Conservation (phyloP, 2,329 filamentous ascomycete species). For the Spiromastix sp. region DNA sequence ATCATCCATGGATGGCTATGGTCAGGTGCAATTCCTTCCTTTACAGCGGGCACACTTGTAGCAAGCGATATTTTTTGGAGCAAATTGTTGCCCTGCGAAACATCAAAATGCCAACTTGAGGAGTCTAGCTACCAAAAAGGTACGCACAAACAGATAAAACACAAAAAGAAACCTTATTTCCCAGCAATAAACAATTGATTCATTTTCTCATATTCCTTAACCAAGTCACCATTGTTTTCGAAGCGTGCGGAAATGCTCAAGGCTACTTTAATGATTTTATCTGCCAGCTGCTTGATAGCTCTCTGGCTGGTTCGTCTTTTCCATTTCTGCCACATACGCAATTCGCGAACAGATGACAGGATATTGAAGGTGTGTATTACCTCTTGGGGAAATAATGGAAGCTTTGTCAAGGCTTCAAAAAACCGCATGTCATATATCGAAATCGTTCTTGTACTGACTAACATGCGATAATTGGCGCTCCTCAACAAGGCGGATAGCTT, state of each 20-base stretch:
- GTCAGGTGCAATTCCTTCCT: too few species aligned
- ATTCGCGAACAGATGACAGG: slow-evolving; percentile 4
- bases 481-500: slow-evolving; percentile 3
- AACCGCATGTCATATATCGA: slow-evolving; percentile 7
- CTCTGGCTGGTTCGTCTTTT: background rate
- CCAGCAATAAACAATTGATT: too few species aligned
- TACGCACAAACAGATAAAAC: too few species aligned
- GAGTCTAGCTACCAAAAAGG: too few species aligned
- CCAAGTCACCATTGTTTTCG: background rate
- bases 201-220: background rate
- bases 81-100: too few species aligned
- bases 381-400: slow-evolving; percentile 4
- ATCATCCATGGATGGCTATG: too few species aligned
- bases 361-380: slow-evolving; percentile 6
- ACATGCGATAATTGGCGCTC: background rate
- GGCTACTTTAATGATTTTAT: slow-evolving; percentile 2
- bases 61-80: too few species aligned
- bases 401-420: slow-evolving; percentile 2
- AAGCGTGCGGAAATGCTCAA: background rate
- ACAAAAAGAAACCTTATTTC: too few species aligned
- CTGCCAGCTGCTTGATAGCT: slow-evolving; percentile 1
- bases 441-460: slow-evolving; percentile 7
- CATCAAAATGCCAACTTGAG: too few species aligned
- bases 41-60: too few species aligned
- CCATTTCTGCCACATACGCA: background rate